A percentile compares a stretch with the other conserved stretches of the same genome.
These are phyloP conservation scores for Vanrija humicola DNA, from an alignment of 1,284 basidiomycete genomes.

Conservation along the genomic window DNA sequence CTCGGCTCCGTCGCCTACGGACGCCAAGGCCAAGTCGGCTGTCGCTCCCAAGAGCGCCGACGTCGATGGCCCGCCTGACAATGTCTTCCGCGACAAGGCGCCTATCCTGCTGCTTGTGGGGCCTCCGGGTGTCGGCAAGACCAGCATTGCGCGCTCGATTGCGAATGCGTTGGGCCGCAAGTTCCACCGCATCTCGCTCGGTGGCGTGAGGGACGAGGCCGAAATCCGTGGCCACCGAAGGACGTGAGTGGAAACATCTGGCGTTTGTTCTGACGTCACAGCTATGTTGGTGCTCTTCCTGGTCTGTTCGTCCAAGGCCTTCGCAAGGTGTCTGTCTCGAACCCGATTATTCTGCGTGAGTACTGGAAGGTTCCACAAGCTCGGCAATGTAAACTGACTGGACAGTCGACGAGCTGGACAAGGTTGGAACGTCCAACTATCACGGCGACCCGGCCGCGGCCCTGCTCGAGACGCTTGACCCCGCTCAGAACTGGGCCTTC, in stretches of 20 bases:
- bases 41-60: neutral
- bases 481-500: slow-evolving; percentile 94
- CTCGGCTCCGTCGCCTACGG: neutral
- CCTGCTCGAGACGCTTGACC: slow-evolving; percentile 92
- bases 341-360: slow-evolving; percentile 76
- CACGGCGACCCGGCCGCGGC: slow-evolving; percentile 89
- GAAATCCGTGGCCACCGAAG: slow-evolving; percentile 96
- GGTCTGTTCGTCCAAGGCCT: slow-evolving; percentile 96
- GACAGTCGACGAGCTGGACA: slow-evolving; percentile 87
- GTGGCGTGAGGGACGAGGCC: slow-evolving; percentile 91
- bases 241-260: slow-evolving; percentile 64
- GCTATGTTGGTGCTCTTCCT: slow-evolving; percentile 67
- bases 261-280: slow-evolving; percentile 2
- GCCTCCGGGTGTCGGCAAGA: slow-evolving; percentile 95
- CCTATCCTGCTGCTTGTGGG: slow-evolving; percentile 62
- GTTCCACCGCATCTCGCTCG: slow-evolving; percentile 77
- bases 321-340: slow-evolving; percentile 91
- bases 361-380: neutral
- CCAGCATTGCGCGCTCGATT: slow-evolving; percentile 53
- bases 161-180: slow-evolving; percentile 37
- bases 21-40: too few relatives aligned
- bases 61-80: slow-evolving; percentile 28
- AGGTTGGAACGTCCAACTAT: slow-evolving; percentile 51
- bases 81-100: slow-evolving; percentile 42
- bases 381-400: neutral